Evolutionary conservation across 1,284 basidiomycete genomes (phyloP).

Genomic region (Ustilago esculenta): DNA sequence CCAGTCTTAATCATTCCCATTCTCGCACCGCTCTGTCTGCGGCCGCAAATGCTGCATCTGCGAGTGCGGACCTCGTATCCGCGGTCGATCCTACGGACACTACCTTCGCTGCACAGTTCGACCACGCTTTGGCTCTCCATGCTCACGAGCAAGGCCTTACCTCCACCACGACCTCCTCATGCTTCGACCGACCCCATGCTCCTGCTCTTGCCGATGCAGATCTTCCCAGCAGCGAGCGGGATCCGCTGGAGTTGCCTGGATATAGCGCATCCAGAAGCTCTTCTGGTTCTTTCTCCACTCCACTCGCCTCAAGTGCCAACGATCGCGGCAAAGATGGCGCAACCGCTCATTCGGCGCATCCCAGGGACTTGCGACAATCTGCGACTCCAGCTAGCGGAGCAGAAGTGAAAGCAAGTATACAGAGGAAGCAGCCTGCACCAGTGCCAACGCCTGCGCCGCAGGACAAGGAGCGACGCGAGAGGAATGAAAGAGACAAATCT

Average conservation of each 20-base stretch:
- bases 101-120: slow-evolving; percentile 24
- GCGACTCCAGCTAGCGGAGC: not conserved
- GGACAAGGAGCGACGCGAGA: slow-evolving; percentile 17
- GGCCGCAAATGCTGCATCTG: slow-evolving; percentile 23
- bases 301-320: slow-evolving; percentile 3
- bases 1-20: slow-evolving; percentile 7
- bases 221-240: not conserved
- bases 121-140: slow-evolving; percentile 10
- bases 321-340: slow-evolving; percentile 1
- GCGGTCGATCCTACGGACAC: slow-evolving; percentile 14
- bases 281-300: slow-evolving; percentile 6
- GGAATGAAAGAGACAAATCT: slow-evolving; percentile 11
- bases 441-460: slow-evolving; percentile 4
- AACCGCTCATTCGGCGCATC: slow-evolving; percentile 1
- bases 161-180: not conserved
- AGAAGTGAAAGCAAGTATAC: not conserved
- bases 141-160: not conserved
- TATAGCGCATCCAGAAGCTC: not conserved
- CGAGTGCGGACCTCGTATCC: not conserved
- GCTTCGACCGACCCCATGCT: not conserved
- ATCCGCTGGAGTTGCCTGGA: not conserved
- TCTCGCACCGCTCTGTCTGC: slow-evolving; percentile 22
- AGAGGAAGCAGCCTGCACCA: slow-evolving; percentile 1
- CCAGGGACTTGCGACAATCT: slow-evolving; percentile 2
- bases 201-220: not conserved